Evolutionary conservation across 768 basidiomycete species (phyloP).

Genomic region (Hydnomerulius pinastri): DNA sequence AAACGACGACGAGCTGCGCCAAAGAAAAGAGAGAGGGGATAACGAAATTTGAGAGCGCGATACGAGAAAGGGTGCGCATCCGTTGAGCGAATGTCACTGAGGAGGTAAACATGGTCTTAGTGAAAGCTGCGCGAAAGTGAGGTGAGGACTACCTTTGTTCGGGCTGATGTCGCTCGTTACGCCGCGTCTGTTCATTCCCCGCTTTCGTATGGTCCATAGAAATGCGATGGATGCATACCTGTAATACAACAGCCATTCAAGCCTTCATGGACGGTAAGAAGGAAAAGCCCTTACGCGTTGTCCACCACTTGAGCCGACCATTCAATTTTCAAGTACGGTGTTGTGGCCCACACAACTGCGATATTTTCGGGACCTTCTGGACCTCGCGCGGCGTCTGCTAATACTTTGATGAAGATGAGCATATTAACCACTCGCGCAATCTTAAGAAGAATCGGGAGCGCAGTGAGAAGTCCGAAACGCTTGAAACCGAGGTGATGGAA

Average conservation of each 20-base stretch:
- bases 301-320: constrained; percentile 33
- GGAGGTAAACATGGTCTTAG: neutral
- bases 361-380: constrained; percentile 16
- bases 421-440: constrained; percentile 29
- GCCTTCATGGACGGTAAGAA: neutral
- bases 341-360: constrained; percentile 19
- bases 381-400: constrained; percentile 21
- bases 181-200: constrained; percentile 8
- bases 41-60: constrained; percentile 35
- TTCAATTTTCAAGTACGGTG: constrained; percentile 34
- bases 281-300: constrained; percentile 23
- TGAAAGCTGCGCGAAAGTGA: neutral
- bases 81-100: constrained; percentile 24
- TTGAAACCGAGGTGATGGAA: constrained; percentile 9
- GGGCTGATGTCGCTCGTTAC: constrained; percentile 21
- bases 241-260: neutral
- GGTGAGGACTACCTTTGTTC: neutral
- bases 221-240: constrained; percentile 30
- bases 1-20: constrained; percentile 31
- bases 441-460: constrained; percentile 31
- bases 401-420: constrained; percentile 26
- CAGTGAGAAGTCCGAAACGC: constrained; percentile 19
- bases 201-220: constrained; percentile 27
- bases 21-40: constrained; percentile 34
- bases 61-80: constrained; percentile 27